Evolutionary conservation across 257 asterid species (phyloP), one percentile per base, ranked within the genome.

Genomic region (Solanum appendiculatum): DNA sequence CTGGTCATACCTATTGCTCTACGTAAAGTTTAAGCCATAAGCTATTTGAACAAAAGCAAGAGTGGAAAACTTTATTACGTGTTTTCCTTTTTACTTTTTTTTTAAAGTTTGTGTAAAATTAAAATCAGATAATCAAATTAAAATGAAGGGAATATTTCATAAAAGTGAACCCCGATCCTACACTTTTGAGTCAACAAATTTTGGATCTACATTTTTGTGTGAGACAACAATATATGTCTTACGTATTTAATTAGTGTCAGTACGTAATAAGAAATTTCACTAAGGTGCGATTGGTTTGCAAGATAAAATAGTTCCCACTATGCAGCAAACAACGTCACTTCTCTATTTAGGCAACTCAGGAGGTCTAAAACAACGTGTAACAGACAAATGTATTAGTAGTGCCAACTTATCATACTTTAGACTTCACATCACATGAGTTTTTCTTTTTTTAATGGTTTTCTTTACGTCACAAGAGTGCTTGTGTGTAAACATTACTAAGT

Each of bases 141-240:
- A 56, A 18, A 6, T 54, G 4, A 54, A 20, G 0, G 39, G 25
- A 7, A 4, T 54, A 10, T 63, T 14, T 63, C 4, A n/a, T 0
- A 10, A 5, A 63, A 51, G 25, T 2, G 1, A 1, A 1, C 1
- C 2, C 6, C 1, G 0, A 11, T n/a, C 15, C 4, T 60, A n/a
- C 25, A n/a, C 0, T n/a, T 60, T 5, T 11, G 25, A n/a, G 13
- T 9, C 0, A 63, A 13, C 51, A 44, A 44, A 51, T 16, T 51
- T 51, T 51, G 58, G 58, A 51, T 16, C 23, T 6, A 10, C 3
- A 48, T 48, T 48, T 14, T 14, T 48, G 58, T 48, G 7, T 5
- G 58, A 15, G 21, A 15, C 2, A 2, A 48, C 1, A 48, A 15
- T 1, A 14, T 15, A 4, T 15, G 2, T 5, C n/a, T 5, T 0